Conservation (phyloP, 306 rosid genomes). For the Inga laurina region DNA sequence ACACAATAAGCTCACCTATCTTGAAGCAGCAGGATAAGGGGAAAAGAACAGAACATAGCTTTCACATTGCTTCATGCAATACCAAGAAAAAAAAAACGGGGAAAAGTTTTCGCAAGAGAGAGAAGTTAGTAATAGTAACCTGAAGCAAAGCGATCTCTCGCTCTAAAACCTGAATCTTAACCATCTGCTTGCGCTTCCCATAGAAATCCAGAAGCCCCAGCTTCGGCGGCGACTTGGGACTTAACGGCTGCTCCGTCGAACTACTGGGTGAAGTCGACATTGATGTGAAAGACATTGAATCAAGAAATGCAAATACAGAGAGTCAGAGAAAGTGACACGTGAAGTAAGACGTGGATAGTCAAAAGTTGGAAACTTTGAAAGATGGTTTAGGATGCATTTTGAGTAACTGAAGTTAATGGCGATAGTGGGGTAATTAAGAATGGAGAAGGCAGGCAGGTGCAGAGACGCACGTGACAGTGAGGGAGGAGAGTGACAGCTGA, state of each 20-base stretch:
- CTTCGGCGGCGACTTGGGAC: constrained; percentile 44
- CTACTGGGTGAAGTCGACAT: not conserved
- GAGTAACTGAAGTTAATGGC: not conserved
- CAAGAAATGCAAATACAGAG: not conserved
- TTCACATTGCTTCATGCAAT: not conserved
- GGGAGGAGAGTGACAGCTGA: not conserved
- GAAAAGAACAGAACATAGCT: not conserved
- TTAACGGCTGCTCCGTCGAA: constrained; percentile 26
- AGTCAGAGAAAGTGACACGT: not conserved
- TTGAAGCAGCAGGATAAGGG: too few species aligned
- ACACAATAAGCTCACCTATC: too few species aligned
- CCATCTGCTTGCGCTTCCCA: constrained; percentile 40
- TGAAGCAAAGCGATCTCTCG: constrained; percentile 46
- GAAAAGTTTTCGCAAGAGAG: not conserved
- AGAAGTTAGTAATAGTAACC: constrained; percentile 15
- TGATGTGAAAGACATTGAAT: constrained; percentile 1
- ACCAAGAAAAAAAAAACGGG: not conserved
- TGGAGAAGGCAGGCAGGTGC: not conserved
- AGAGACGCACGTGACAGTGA: constrained; percentile 41
- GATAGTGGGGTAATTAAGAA: too few species aligned
- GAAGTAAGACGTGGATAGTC: not conserved
- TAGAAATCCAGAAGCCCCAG: constrained; percentile 38
- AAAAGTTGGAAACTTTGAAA: constrained; percentile 27
- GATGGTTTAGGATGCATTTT: constrained; percentile 10
- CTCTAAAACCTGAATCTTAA: constrained; percentile 51